Base-by-base conservation (phyloP, 2,329 filamentous ascomycete genomes). In the Elsinoe arachidis region DNA sequence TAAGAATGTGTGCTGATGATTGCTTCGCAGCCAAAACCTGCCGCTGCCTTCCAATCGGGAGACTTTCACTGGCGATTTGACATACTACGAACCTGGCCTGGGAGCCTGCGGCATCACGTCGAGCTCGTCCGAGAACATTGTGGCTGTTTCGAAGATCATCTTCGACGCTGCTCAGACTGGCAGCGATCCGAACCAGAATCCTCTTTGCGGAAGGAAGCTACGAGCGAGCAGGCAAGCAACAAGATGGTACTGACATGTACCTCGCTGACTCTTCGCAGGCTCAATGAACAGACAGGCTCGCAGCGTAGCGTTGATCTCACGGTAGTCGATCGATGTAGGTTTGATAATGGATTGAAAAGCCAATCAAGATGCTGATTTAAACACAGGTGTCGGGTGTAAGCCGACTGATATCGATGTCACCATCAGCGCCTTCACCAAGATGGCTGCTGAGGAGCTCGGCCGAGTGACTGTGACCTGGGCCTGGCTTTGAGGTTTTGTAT, bases 51-150 rank as follows among this genome's bases (percentile, higher is more conserved):
- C 71, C 21, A 75, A 78, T 57, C 73, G 74, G 10, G 73, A 76
- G 1, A 76, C 77, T 0, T 82, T 80, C 64, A 77, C 73, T 3
- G 86, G 85, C 55, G 84, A 88, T 52, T 68, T 88, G 53, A 89
- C 85, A 0, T 91, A 84, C 72, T 91, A 87, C 68, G 72, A 74
- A 15, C 80, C 85, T 0, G 80, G 70, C 0, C 75, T 88, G 3
- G 87, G 88, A 11, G 83, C 87, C 0, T 92, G 88, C 67, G 88
- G 87, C 4, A 70, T 78, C 33, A 76, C 71, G 1, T 82, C 80
- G 55, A 70, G 67, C 1, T 73, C 76, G 6, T 70, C 68, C 6
- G 84, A 90, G 58, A 66, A 78, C 58, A 80, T 91, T 39, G 84
- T 81, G 35, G 81, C 88, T 0, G 77, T 92, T 0, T 85, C 84